Percentiles rank a stretch among this genome's conserved stretches.
Conservation (phyloP, 83 land plant species). For the Thuja plicata region DNA sequence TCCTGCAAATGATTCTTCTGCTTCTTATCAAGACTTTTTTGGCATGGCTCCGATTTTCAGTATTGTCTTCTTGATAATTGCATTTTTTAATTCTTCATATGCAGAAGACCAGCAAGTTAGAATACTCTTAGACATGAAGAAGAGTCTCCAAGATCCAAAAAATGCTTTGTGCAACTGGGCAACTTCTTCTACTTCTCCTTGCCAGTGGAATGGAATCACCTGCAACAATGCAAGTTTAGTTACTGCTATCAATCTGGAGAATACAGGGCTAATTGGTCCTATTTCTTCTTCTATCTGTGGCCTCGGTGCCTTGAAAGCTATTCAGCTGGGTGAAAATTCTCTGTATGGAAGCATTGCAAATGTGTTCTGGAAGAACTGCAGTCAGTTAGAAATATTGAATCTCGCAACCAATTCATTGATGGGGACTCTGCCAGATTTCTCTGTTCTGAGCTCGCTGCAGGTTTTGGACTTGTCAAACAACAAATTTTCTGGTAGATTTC, state of each 20-base stretch:
- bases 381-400: slow-evolving; percentile 40
- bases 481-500: slow-evolving; percentile 48
- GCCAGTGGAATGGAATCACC: slow-evolving; percentile 45
- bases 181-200: not conserved
- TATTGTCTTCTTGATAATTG: not conserved
- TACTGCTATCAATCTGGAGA: slow-evolving; percentile 29
- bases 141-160: not conserved
- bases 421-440: slow-evolving; percentile 46
- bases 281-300: slow-evolving; percentile 38
- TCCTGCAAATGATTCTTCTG: no score
- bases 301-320: slow-evolving; percentile 30
- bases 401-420: slow-evolving; percentile 24
- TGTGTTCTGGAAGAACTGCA: slow-evolving; percentile 37
- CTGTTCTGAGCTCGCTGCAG: slow-evolving; percentile 24
- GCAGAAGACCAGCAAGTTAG: not conserved
- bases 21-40: not conserved
- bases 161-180: not conserved
- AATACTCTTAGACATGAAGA: not conserved
- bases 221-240: slow-evolving; percentile 35
- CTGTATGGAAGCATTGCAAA: slow-evolving; percentile 35
- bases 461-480: slow-evolving; percentile 51
- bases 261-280: slow-evolving; percentile 22
- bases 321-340: slow-evolving; percentile 27
- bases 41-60: not conserved
- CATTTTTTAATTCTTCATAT: not conserved